These are phyloP conservation scores for Phlyctochytrium arcticum DNA, from an alignment of 192 early-diverging fungal species.

Conservation along the genomic window DNA sequence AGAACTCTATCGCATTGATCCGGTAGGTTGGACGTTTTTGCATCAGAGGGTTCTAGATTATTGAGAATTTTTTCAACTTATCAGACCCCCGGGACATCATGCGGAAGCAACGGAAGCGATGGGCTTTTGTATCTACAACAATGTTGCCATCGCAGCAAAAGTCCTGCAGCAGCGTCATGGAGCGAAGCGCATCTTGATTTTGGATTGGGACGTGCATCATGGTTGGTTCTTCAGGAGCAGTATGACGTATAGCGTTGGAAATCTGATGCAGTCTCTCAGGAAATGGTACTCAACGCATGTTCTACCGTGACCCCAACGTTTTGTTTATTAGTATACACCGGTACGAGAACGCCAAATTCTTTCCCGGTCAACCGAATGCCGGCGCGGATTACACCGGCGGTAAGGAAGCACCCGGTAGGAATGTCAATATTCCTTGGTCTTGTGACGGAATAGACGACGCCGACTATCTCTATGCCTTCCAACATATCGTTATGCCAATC, in stretches of 20 bases:
- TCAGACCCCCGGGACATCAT: constrained; percentile 90
- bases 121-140: constrained; percentile 90
- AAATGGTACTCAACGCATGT: constrained; percentile 85
- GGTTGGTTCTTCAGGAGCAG: constrained; percentile 45
- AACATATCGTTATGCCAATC: constrained; percentile 75
- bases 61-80: neutral
- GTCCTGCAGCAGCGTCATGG: constrained; percentile 49
- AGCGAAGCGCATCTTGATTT: constrained; percentile 64
- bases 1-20: constrained; percentile 82
- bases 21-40: constrained; percentile 11
- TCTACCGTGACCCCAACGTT: constrained; percentile 72
- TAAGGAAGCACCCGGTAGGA: constrained; percentile 61
- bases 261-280: too few relatives aligned
- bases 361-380: constrained; percentile 61
- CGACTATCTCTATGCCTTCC: constrained; percentile 85
- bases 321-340: constrained; percentile 88
- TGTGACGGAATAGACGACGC: constrained; percentile 68
- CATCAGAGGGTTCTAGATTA: neutral
- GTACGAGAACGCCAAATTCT: constrained; percentile 73
- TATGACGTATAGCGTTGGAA: too few relatives aligned
- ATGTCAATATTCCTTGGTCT: constrained; percentile 88
- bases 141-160: constrained; percentile 78
- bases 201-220: constrained; percentile 97
- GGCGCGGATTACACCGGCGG: constrained; percentile 55
- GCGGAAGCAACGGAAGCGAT: constrained; percentile 64